These are phyloP conservation scores for Russula sp. DNA, from an alignment of 768 basidiomycete genomes.

Conservation along the genomic window DNA sequence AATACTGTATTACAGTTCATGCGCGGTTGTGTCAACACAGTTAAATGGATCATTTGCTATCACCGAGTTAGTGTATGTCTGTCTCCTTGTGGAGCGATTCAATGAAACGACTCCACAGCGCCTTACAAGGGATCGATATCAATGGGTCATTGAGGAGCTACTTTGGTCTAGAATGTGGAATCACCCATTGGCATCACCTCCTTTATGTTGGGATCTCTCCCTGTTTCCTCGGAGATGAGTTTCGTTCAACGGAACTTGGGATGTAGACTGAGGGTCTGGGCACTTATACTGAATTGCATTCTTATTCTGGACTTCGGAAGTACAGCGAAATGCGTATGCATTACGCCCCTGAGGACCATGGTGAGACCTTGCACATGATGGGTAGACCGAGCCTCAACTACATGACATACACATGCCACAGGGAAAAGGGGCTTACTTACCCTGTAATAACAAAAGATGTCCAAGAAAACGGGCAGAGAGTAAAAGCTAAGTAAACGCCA, in stretches of 20 bases:
- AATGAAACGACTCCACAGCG: background rate
- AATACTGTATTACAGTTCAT: too few relatives aligned
- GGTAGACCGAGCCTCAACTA: background rate
- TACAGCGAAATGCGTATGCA: background rate
- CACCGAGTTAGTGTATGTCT: background rate
- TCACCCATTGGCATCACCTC: too few relatives aligned
- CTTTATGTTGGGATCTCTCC: too few relatives aligned
- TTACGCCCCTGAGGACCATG: background rate
- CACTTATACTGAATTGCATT: too few relatives aligned
- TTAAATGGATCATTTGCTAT: too few relatives aligned
- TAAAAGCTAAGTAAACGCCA: background rate
- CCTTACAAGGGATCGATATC: background rate
- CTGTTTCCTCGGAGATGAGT: background rate
- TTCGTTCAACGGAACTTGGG: too few relatives aligned
- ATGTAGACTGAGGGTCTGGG: too few relatives aligned
- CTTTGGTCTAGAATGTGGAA: background rate
- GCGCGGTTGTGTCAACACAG: too few relatives aligned
- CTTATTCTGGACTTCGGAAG: too few relatives aligned
- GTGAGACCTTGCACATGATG: background rate
- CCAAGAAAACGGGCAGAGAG: background rate
- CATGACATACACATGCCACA: background rate
- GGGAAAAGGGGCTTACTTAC: conserved; percentile 1
- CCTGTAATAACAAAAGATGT: background rate
- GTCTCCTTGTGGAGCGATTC: background rate
- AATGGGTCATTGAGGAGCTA: background rate